phyloP scores from a whole-genome alignment of 148 eudicot species.

The Chenopodium berlandieri region DNA sequence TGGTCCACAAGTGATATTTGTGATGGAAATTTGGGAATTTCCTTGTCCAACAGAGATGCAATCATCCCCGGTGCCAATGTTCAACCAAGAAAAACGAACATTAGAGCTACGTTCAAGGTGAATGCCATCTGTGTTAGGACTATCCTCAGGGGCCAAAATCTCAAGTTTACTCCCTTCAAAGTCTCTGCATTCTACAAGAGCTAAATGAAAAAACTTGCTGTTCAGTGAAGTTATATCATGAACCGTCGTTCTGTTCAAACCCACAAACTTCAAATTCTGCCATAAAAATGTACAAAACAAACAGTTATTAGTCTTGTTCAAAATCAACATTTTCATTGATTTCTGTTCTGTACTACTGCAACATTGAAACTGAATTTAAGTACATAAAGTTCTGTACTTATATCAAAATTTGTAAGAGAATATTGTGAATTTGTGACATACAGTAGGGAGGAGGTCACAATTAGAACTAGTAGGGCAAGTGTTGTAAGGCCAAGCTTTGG shows the following conservation, averaged over 20 bases:
- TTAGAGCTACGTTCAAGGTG: conserved; percentile 42
- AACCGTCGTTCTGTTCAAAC: conserved; percentile 41
- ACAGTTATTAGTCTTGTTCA: neutral
- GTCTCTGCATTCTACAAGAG: conserved; percentile 40
- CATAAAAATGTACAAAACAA: conserved; percentile 10
- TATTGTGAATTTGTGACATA: conserved; percentile 8
- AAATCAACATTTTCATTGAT: too few species aligned
- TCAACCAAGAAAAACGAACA: conserved; percentile 31
- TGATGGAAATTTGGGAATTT: conserved; percentile 37
- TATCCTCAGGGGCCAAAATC: conserved; percentile 42
- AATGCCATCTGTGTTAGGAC: conserved; percentile 67
- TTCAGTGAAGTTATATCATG: conserved; percentile 41
- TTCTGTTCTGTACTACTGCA: too few species aligned
- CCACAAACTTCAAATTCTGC: conserved; percentile 53
- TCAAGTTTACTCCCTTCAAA: conserved; percentile 30
- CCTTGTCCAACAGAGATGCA: conserved; percentile 59
- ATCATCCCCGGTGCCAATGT: conserved; percentile 60
- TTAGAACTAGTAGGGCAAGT: conserved; percentile 35
- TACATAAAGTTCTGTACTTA: neutral
- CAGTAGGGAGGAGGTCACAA: conserved; percentile 46
- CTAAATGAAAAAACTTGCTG: conserved; percentile 57
- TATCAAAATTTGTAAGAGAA: neutral
- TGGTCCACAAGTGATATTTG: conserved; percentile 53
- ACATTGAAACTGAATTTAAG: too few species aligned
- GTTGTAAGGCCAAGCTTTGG: conserved; percentile 47